Evolutionary conservation across 2,329 filamentous ascomycete species (phyloP).

Genomic region (Botrytis squamosa): DNA sequence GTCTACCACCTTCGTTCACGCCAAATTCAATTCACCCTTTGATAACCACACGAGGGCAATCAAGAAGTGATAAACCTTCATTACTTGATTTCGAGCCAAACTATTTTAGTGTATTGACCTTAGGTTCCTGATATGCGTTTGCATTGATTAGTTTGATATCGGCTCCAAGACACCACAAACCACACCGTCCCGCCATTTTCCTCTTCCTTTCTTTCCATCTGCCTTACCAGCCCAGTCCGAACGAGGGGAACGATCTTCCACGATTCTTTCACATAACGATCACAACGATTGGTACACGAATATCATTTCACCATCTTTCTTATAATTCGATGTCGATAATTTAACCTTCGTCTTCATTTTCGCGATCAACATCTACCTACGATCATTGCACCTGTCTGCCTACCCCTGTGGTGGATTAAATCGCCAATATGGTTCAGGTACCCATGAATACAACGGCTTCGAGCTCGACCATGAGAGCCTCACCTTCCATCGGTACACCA

Average conservation of each 20-base stretch:
- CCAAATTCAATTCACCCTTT: background rate
- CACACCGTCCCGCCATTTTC: background rate
- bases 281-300: background rate
- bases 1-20: background rate
- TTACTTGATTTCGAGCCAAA: background rate
- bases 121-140: constrained; percentile 2
- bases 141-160: constrained; percentile 1
- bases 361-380: constrained; percentile 1
- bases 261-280: background rate
- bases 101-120: background rate
- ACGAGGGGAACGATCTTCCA: background rate
- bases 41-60: background rate
- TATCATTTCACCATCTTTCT: background rate
- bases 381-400: background rate
- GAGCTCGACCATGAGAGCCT: constrained; percentile 31
- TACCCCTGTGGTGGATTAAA: constrained; percentile 8
- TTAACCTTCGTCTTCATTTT: constrained; percentile 20
- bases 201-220: background rate
- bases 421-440: constrained; percentile 38
- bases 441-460: constrained; percentile 34
- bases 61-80: background rate
- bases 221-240: background rate
- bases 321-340: constrained; percentile 34
- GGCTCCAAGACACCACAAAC: background rate
- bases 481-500: constrained; percentile 34